Base-by-base conservation (phyloP, 2,329 filamentous ascomycete species). In the Stromatinia cepivora region DNA sequence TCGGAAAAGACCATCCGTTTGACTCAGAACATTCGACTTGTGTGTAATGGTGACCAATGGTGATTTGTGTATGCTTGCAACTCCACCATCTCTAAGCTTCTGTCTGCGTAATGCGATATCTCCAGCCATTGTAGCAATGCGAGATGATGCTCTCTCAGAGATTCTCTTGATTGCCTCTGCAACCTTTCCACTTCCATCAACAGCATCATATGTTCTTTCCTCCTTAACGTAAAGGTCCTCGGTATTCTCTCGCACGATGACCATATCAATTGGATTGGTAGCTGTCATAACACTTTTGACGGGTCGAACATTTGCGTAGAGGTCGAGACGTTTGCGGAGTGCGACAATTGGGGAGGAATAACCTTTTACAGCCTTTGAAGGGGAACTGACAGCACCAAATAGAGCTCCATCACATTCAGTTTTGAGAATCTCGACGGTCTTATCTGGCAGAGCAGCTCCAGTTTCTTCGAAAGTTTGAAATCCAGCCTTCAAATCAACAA, bases 111-210 rank as follows among this genome's bases (percentile, higher is more conserved):
- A 83, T 20, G 95, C 95, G 80, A 99, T 97, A 77, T 98, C 93
- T 70, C 94, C 95, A 10, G 95, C 95, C 85, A 97, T 97, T 77
- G 89, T 87, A 71, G 94, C 91, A 79, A 99, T 99, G 77, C 95
- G 89, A 80, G 84, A 90, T 13, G 88, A 92, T 28, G 95, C 95
- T 73, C 86, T 89, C 81, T 96, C 90, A 17, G 92, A 92, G 78
- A 99, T 99, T 77, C 94, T 92, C 87, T 99, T 99, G 83, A 98
- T 94, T 59, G 95, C 95, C 84, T 98, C 94, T 73, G 95, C 94
- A 70, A 98, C 91, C 83, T 93, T 94, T 80, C 90, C 90, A 67
- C 84, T 81, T 69, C 84, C 85, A 71, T 92, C 87, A 48, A 90
- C 84, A 45, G 87, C 88, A 67, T 92, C 87, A 79, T 88, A 90